These are phyloP conservation scores for Corymbia citriodora DNA, from an alignment of 441 rosid species.

Conservation along the genomic window DNA sequence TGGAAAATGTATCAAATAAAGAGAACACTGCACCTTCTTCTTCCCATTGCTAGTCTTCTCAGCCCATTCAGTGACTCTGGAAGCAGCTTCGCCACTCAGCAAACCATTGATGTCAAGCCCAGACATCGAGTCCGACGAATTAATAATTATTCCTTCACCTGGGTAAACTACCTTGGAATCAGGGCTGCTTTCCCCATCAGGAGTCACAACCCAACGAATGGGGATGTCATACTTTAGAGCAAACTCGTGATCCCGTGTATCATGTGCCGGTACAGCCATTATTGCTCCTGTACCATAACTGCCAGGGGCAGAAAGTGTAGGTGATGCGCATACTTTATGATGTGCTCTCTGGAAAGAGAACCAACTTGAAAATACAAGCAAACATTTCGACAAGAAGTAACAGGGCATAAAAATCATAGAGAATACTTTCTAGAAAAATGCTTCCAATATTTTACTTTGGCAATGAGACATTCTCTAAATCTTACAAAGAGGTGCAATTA, in stretches of 20 bases:
- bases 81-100: slow-evolving; percentile 61
- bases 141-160: slow-evolving; percentile 52
- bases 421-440: background rate
- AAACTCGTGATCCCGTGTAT: slow-evolving; percentile 79
- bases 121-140: slow-evolving; percentile 49
- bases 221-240: slow-evolving; percentile 74
- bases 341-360: background rate
- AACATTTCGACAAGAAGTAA: background rate
- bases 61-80: slow-evolving; percentile 78
- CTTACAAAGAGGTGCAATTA: background rate
- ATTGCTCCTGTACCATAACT: slow-evolving; percentile 99
- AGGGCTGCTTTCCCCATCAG: slow-evolving; percentile 29
- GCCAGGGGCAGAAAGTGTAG: slow-evolving; percentile 15
- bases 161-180: slow-evolving; percentile 50
- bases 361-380: background rate
- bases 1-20: background rate
- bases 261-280: slow-evolving; percentile 99
- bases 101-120: slow-evolving; percentile 87
- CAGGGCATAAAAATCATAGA: background rate
- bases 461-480: background rate
- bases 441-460: background rate
- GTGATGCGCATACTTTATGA: background rate
- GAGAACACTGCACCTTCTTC: slow-evolving; percentile 51
- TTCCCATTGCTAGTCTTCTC: slow-evolving; percentile 73
- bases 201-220: slow-evolving; percentile 60